These are phyloP conservation scores for Dothideomycetes sp. DNA, from an alignment of 2,329 filamentous ascomycete genomes.

Conservation along the genomic window DNA sequence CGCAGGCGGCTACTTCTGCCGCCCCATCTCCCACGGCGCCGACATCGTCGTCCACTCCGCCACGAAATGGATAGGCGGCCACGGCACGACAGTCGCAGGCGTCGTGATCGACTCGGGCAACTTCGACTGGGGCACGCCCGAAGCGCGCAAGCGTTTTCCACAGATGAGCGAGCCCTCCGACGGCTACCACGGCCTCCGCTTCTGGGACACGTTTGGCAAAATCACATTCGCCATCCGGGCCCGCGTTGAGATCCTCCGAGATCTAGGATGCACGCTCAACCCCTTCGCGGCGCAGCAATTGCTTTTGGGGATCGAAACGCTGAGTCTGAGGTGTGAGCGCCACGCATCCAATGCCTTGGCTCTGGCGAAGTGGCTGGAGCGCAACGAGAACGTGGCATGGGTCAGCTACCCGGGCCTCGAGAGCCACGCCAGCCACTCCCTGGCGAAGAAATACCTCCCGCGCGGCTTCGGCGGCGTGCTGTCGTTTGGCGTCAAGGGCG, in stretches of 20 bases:
- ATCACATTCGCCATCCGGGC: slow-evolving; percentile 75
- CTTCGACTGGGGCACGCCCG: slow-evolving; percentile 86
- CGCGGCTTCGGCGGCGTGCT: slow-evolving; percentile 82
- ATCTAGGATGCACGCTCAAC: slow-evolving; percentile 72
- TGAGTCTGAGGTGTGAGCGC: slow-evolving; percentile 74
- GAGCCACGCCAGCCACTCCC: slow-evolving; percentile 66
- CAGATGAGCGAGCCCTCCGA: slow-evolving; percentile 82
- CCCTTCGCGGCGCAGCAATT: slow-evolving; percentile 91
- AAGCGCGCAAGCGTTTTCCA: slow-evolving; percentile 57
- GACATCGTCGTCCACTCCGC: slow-evolving; percentile 44
- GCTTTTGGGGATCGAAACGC: slow-evolving; percentile 77
- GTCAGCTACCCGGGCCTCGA: slow-evolving; percentile 86
- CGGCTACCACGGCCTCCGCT: slow-evolving; percentile 87
- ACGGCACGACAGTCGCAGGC: slow-evolving; percentile 84
- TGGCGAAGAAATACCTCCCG: slow-evolving; percentile 78
- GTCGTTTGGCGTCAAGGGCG: slow-evolving; percentile 88
- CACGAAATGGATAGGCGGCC: slow-evolving; percentile 95
- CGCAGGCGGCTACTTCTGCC: slow-evolving; percentile 77
- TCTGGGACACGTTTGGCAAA: slow-evolving; percentile 83
- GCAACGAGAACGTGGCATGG: slow-evolving; percentile 77
- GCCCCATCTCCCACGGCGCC: slow-evolving; percentile 79
- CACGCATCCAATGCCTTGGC: slow-evolving; percentile 75
- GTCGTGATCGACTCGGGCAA: slow-evolving; percentile 80
- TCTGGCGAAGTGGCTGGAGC: slow-evolving; percentile 73
- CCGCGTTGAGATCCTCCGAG: slow-evolving; percentile 81